Evolutionary conservation across 176 grass and related monocot genomes (phyloP).

Genomic region (Rhynchospora pubera): DNA sequence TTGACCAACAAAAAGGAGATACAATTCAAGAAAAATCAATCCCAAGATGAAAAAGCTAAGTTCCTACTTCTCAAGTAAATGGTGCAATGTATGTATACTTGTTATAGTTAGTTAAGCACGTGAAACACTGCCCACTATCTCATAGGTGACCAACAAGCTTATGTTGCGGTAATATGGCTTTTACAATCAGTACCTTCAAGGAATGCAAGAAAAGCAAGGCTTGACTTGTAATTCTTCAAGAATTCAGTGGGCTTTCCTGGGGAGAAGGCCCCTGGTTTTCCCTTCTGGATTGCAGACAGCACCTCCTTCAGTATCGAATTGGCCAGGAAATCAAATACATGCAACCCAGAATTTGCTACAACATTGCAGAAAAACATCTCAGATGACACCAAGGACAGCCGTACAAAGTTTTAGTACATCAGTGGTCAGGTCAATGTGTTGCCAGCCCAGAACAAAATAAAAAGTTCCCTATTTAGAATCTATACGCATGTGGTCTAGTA

Average conservation of each 20-base stretch:
- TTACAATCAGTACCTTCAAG: slow-evolving; percentile 61
- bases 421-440: not conserved
- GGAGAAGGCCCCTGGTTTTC: slow-evolving; percentile 86
- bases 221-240: slow-evolving; percentile 89
- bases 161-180: not conserved
- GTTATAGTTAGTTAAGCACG: not conserved
- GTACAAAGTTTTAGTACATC: not conserved
- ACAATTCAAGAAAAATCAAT: slow-evolving; percentile 6
- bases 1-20: not conserved
- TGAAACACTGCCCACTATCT: not conserved
- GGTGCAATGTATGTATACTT: not conserved
- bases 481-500: not conserved
- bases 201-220: slow-evolving; percentile 81
- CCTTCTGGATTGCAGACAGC: slow-evolving; percentile 73
- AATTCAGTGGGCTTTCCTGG: slow-evolving; percentile 90
- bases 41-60: not conserved
- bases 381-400: slow-evolving; percentile 2
- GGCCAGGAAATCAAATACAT: slow-evolving; percentile 97
- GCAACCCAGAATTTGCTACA: slow-evolving; percentile 93
- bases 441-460: not conserved
- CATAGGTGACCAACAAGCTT: not conserved
- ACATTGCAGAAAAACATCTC: slow-evolving; percentile 11
- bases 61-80: not conserved
- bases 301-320: slow-evolving; percentile 98
- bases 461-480: not conserved